Base-by-base conservation (phyloP, 1,284 basidiomycete genomes). In the Phenoliferia sp. region DNA sequence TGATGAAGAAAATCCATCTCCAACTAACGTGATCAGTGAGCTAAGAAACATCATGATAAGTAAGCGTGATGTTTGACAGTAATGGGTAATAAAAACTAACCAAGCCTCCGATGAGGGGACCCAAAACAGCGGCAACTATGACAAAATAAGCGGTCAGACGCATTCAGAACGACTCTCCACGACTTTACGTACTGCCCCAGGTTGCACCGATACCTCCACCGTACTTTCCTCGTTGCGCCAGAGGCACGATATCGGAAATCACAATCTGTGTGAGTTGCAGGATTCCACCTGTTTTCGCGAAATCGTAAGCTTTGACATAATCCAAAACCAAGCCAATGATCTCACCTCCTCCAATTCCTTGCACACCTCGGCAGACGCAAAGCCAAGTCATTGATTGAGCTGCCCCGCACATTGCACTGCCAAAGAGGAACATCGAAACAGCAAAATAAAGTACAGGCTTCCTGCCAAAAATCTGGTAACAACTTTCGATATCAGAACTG, bases 391-490 rank as follows among this genome's bases (percentile, higher is more conserved):
- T 88, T 67, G 73, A 86, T 76, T 93, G 87, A 0, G 91, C 90
- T 2, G 89, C 88, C 17, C 90, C 91, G 36, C 89, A 92, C 66
- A 93, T 78, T 0, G 88, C 90, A 2, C 89, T 90, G 7, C 90
- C 90, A 68, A 91, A 77, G 84, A 94, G 79, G 78, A 94, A 93
- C 9, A 87, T 80, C 35, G 82, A 50, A 63, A 92, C 90, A 15
- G 85, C 85, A 1, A 82, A 74, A 73, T 87, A 91, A 0, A 94
- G 80, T 10, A 92, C 81, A 0, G 87, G 86, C 77, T 94, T 94
- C 31, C 90, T 83, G 16, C 89, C 89, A 81, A 74, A 61, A 26
- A 77, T 66, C 39, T 76, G 73, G 3, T 87, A 88, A 0, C n/a
- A 90, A 76, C 73, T 91, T 91, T 7, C 90, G 90, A 71, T 90